Evolutionary conservation across 176 grass and related monocot genomes (phyloP), one percentile per base, ranked within the genome.

Genomic region (Melocanna baccifera): DNA sequence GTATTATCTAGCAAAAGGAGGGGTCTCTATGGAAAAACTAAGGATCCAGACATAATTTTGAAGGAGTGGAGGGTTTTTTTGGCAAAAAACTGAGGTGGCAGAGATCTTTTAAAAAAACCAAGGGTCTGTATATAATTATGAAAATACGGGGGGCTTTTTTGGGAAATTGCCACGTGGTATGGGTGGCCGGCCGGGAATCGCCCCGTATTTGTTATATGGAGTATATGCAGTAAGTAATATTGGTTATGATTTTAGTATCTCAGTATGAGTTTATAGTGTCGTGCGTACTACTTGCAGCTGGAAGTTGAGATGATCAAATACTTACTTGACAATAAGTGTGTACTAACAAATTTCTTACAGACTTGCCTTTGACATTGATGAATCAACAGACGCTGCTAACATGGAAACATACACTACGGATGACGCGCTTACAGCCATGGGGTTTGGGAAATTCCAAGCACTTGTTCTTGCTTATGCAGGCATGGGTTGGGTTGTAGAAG

Each of bases 361-460:
- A 41, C 28, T 65, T 11, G 34, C 43, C 39, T 43, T 56, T 48
- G 12, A 26, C 19, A 26, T 14, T 41, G 40, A 74, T 67, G 66
- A 32, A 55, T 65, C 43, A 18, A 63, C 73, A 91, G 86, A 92
- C 82, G 58, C 73, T 66, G 84, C 61, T 30, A 89, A 32, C 40
- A 80, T 85, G 56, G 81, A 79, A 58, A 92, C 84, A 64, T 97
- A 94, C 81, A 94, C 92, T 8, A 84, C 88, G 16, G 92, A 97
- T 70, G 86, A 91, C 15, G 94, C 94, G 0, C 90, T 97, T 47
- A 13, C 89, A 61, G 29, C 36, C 13, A 56, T 91, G 91, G 92
- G 94, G 55, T 97, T 97, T 42, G 94, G 94, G 16, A 97, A 87
- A 80, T 94, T 91, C 75, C 94, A 97, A 84, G 57, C 20, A 34